Evolutionary conservation across 2,329 filamentous ascomycete species (phyloP).

Genomic region (Sclerotinia sclerotiorum): DNA sequence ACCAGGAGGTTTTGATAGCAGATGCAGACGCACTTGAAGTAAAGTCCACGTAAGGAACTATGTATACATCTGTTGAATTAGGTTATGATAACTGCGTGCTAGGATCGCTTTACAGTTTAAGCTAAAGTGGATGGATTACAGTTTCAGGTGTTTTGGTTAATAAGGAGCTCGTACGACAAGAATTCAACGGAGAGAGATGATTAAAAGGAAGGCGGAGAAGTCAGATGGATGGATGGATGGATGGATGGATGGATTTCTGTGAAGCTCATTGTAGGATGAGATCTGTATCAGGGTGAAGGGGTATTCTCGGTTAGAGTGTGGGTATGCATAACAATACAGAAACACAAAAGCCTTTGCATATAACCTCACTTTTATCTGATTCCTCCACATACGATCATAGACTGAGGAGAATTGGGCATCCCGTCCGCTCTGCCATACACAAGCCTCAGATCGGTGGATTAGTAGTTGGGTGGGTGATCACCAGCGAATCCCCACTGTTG

Average conservation of each 20-base stretch:
- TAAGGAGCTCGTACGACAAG: not conserved
- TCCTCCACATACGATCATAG: constrained; percentile 18
- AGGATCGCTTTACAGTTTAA: too few relatives aligned
- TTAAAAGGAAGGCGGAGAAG: not conserved
- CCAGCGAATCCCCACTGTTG: constrained; percentile 18
- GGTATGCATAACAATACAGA: not conserved
- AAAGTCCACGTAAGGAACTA: not conserved
- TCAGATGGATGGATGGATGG: too few relatives aligned
- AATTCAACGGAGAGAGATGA: not conserved
- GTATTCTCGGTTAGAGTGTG: not conserved
- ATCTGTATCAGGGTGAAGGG: not conserved
- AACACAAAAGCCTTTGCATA: not conserved
- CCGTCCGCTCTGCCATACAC: constrained; percentile 19
- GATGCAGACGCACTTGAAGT: not conserved
- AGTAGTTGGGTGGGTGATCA: constrained; percentile 20
- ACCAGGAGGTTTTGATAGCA: not conserved
- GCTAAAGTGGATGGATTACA: not conserved
- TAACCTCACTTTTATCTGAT: accelerated
- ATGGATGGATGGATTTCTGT: too few relatives aligned
- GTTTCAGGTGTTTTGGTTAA: not conserved
- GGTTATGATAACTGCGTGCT: not conserved
- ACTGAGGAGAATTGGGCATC: constrained; percentile 16
- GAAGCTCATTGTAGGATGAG: too few relatives aligned
- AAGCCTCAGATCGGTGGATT: constrained; percentile 15
- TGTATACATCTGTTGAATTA: not conserved